A percentile compares a stretch with the other conserved stretches of the same genome.
These are phyloP conservation scores for Epichloe glyceriae DNA, from an alignment of 2,329 filamentous ascomycete genomes.

Conservation along the genomic window DNA sequence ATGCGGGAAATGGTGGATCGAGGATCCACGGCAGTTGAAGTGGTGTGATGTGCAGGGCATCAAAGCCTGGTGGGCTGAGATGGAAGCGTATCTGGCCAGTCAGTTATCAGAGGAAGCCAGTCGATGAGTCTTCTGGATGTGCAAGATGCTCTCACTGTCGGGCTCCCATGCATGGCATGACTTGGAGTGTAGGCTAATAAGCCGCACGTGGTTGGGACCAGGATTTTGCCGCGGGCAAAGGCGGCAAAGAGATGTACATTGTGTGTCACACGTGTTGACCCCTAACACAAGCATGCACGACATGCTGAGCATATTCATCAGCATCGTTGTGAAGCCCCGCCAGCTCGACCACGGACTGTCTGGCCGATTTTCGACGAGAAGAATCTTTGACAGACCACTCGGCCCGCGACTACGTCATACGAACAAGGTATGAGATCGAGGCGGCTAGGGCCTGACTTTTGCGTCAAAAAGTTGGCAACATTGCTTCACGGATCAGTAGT, in stretches of 20 bases:
- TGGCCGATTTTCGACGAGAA: not conserved
- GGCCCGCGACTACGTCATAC: slow-evolving; percentile 16
- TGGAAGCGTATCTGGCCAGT: slow-evolving; percentile 10
- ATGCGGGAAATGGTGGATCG: slow-evolving; percentile 36
- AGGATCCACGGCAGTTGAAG: slow-evolving; percentile 29
- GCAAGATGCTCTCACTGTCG: too few species aligned
- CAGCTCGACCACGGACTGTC: not conserved
- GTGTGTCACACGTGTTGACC: too few species aligned
- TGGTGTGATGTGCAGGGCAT: slow-evolving; percentile 38
- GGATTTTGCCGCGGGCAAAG: too few species aligned
- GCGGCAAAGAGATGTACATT: too few species aligned
- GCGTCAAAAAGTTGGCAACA: slow-evolving; percentile 25
- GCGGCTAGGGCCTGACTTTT: slow-evolving; percentile 24
- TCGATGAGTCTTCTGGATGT: not conserved
- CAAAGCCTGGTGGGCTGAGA: slow-evolving; percentile 30
- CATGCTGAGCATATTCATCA: too few species aligned
- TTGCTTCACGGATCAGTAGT: slow-evolving; percentile 24
- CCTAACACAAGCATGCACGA: too few species aligned
- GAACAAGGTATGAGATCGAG: not conserved
- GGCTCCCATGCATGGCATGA: too few species aligned
- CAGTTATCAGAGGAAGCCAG: slow-evolving; percentile 4
- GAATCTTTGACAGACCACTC: not conserved
- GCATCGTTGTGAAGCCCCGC: not conserved
- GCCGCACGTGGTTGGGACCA: too few species aligned
- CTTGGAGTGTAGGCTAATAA: too few species aligned